Evolutionary conservation across 1,139 yeast species (phyloP).

Genomic region (Lodderomyces parapsilosis): DNA sequence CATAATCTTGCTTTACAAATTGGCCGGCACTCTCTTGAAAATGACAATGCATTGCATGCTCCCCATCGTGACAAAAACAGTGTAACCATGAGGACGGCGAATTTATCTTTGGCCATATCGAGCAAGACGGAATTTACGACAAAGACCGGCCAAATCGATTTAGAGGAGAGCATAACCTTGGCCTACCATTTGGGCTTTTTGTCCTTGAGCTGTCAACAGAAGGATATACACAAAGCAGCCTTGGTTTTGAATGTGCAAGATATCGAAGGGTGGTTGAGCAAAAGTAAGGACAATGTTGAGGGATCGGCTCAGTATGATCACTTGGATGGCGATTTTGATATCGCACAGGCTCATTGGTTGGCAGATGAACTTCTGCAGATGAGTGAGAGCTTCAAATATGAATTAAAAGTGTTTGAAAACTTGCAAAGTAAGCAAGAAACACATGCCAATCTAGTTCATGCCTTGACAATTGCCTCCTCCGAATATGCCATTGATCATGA

Average conservation of each 20-base stretch:
- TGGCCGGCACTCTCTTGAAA: constrained; percentile 22
- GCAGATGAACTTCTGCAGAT: constrained; percentile 29
- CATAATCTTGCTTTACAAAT: constrained; percentile 48
- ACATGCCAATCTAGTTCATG: constrained; percentile 49
- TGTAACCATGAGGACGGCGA: neutral
- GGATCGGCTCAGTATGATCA: constrained; percentile 36
- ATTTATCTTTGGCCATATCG: constrained; percentile 36
- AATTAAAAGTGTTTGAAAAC: constrained; percentile 20
- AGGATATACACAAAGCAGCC: constrained; percentile 17
- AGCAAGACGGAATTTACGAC: constrained; percentile 8
- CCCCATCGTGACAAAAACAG: neutral
- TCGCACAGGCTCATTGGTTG: constrained; percentile 29
- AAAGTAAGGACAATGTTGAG: constrained; percentile 21
- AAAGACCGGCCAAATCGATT: constrained; percentile 4
- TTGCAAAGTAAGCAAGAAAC: constrained; percentile 15
- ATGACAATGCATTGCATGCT: neutral
- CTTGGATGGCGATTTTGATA: constrained; percentile 31
- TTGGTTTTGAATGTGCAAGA: constrained; percentile 24
- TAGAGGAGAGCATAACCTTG: constrained; percentile 15
- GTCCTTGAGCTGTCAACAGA: neutral
- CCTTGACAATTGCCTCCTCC: constrained; percentile 62
- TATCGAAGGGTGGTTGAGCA: constrained; percentile 45
- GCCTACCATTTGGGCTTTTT: constrained; percentile 34
- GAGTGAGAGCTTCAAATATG: constrained; percentile 19
- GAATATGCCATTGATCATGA: constrained; percentile 68